These are phyloP conservation scores for Plasmopara halstedii DNA, from an alignment of 352 stramenopile species.

Conservation along the genomic window DNA sequence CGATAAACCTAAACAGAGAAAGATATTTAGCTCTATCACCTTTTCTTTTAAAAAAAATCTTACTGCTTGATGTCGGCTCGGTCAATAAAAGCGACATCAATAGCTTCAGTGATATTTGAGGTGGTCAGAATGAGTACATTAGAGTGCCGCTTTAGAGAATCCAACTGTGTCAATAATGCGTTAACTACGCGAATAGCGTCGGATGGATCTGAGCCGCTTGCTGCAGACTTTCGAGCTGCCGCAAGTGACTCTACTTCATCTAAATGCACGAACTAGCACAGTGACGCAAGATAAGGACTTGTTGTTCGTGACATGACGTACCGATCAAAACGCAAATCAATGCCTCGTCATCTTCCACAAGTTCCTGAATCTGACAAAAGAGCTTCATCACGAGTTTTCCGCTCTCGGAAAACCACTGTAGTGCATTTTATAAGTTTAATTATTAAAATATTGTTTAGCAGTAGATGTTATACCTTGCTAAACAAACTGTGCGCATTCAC, in stretches of 20 bases:
- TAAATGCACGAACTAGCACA: slow-evolving; percentile 9
- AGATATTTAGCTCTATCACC: not conserved
- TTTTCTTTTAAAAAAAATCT: slow-evolving; percentile 2
- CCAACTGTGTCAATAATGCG: slow-evolving; percentile 85
- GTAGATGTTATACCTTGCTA: slow-evolving; percentile 41
- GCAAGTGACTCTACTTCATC: slow-evolving; percentile 92
- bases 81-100: slow-evolving; percentile 91
- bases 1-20: slow-evolving; percentile 41
- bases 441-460: not conserved
- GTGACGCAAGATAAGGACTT: no score
- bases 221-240: slow-evolving; percentile 57
- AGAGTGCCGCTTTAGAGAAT: slow-evolving; percentile 67
- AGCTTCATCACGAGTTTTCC: slow-evolving; percentile 91
- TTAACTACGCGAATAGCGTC: slow-evolving; percentile 91
- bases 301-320: slow-evolving; percentile 24
- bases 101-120: slow-evolving; percentile 88
- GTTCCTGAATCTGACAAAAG: slow-evolving; percentile 87
- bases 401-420: slow-evolving; percentile 91
- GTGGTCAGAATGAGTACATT: slow-evolving; percentile 93
- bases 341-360: slow-evolving; percentile 82
- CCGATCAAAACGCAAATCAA: slow-evolving; percentile 89
- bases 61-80: slow-evolving; percentile 90
- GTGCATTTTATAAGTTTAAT: not conserved
- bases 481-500: slow-evolving; percentile 93
- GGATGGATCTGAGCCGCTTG: slow-evolving; percentile 77